Conservation (phyloP, 192 early-diverging fungal genomes). For the Coemansia sp. region DNA sequence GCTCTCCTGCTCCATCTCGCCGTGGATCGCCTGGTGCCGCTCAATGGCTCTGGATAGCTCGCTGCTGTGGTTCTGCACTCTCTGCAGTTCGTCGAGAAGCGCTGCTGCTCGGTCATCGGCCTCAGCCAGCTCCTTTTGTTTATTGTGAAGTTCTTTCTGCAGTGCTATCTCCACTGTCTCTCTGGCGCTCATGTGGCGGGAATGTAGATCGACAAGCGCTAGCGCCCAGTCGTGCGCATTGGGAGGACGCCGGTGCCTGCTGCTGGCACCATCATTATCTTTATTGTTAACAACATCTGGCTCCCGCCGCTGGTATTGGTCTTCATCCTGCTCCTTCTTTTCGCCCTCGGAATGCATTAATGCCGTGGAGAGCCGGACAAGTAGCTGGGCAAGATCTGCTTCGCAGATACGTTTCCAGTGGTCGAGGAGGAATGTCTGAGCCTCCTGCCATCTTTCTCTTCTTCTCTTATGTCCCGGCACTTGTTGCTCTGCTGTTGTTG, state of each 20-base stretch:
- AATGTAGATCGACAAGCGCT: background rate
- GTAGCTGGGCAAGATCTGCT: conserved; percentile 3
- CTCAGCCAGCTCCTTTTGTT: background rate
- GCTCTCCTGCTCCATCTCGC: background rate
- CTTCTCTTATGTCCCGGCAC: background rate
- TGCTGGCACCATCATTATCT: too few species aligned
- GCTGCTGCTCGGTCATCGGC: conserved; percentile 8
- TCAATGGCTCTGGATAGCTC: background rate
- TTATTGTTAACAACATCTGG: too few species aligned
- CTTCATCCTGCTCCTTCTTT: background rate
- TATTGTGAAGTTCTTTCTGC: background rate
- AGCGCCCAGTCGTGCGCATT: background rate
- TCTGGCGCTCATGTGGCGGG: background rate
- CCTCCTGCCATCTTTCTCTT: background rate
- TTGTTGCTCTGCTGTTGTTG: background rate
- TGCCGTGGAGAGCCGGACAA: conserved; percentile 2
- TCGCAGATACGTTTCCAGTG: conserved; percentile 38
- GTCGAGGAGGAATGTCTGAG: conserved; percentile 14
- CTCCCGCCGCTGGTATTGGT: background rate
- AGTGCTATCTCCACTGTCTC: background rate
- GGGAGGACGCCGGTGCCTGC: background rate
- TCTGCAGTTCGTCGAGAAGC: conserved; percentile 1
- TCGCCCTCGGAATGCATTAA: background rate
- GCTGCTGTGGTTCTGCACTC: background rate
- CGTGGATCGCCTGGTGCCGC: background rate